Evolutionary conservation across 139 green algal genomes (phyloP).

Genomic region (Zygnema cylindricum): DNA sequence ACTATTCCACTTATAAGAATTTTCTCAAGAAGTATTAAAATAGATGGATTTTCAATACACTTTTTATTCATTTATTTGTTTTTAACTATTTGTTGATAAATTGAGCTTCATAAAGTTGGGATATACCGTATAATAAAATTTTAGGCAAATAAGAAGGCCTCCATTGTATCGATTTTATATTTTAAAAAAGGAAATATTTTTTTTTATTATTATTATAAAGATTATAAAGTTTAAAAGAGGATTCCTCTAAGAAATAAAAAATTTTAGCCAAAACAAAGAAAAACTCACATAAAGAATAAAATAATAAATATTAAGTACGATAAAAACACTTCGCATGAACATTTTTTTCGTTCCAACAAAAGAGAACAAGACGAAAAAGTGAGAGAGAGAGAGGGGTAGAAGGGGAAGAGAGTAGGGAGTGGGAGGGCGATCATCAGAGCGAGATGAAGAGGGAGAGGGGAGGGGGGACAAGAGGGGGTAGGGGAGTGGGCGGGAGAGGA

Average conservation of each 20-base stretch:
- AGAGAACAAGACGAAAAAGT: too few relatives aligned
- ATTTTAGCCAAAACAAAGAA: not conserved
- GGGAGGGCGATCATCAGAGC: not conserved
- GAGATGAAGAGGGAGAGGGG: not conserved
- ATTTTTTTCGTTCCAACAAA: too few relatives aligned
- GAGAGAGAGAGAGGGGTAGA: too few relatives aligned
- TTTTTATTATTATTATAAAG: too few relatives aligned
- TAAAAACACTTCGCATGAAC: too few relatives aligned
- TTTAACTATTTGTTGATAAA: not conserved
- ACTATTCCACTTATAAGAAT: not conserved
- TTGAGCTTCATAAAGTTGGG: not conserved
- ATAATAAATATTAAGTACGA: not conserved
- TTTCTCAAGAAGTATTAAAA: not conserved
- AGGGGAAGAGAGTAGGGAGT: too few relatives aligned
- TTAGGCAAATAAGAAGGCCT: not conserved
- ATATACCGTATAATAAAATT: not conserved
- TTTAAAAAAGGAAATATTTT: not conserved
- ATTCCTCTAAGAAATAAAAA: too few relatives aligned
- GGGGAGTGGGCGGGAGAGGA: not conserved
- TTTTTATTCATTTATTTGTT: not conserved
- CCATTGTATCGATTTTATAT: not conserved
- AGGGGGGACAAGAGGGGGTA: not conserved
- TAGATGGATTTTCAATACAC: not conserved
- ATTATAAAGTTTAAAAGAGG: too few relatives aligned
- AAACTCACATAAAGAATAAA: not conserved